phyloP scores from a whole-genome alignment of 495 filamentous ascomycete species.

The Bathelium albidoporum region DNA sequence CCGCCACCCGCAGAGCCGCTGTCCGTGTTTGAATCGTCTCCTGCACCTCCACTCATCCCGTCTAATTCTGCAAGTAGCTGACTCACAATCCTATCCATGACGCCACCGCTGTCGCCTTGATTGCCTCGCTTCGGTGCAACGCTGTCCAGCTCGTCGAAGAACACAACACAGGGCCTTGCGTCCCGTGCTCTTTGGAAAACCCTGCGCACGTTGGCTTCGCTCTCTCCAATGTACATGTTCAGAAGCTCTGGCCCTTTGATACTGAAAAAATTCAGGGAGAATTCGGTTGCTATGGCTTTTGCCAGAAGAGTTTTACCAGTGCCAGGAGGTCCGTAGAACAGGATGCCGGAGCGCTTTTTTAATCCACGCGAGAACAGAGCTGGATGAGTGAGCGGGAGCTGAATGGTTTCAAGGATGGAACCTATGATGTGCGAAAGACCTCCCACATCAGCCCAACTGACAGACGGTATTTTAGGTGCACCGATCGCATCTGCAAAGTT shows the following conservation, averaged over 20 bases:
- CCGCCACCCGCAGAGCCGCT: slow-evolving; percentile 50
- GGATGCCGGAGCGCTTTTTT: slow-evolving; percentile 95
- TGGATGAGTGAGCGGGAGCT: slow-evolving; percentile 81
- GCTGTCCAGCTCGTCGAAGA: slow-evolving; percentile 96
- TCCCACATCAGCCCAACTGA: slow-evolving; percentile 92
- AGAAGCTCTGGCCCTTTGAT: slow-evolving; percentile 96
- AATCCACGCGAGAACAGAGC: slow-evolving; percentile 96
- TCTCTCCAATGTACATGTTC: slow-evolving; percentile 99
- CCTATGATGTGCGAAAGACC: slow-evolving; percentile 90
- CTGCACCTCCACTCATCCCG: slow-evolving; percentile 91
- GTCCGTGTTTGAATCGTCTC: slow-evolving; percentile 23
- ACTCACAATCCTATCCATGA: slow-evolving; percentile 97
- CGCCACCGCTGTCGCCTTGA: slow-evolving; percentile 93
- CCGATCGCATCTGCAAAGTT: slow-evolving; percentile 97
- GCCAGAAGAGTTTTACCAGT: slow-evolving; percentile 95
- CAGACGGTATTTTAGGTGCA: slow-evolving; percentile 95
- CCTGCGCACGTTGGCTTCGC: slow-evolving; percentile 90
- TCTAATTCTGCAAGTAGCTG: slow-evolving; percentile 93
- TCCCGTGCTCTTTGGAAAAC: slow-evolving; percentile 94
- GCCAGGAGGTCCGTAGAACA: slow-evolving; percentile 95
- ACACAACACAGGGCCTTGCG: slow-evolving; percentile 93
- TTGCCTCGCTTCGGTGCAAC: slow-evolving; percentile 96
- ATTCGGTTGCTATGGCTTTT: slow-evolving; percentile 96
- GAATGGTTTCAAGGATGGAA: slow-evolving; percentile 92
- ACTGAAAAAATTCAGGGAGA: slow-evolving; percentile 97